Base-by-base conservation (phyloP, 1,284 basidiomycete genomes). In the Naganishia cerealis region DNA sequence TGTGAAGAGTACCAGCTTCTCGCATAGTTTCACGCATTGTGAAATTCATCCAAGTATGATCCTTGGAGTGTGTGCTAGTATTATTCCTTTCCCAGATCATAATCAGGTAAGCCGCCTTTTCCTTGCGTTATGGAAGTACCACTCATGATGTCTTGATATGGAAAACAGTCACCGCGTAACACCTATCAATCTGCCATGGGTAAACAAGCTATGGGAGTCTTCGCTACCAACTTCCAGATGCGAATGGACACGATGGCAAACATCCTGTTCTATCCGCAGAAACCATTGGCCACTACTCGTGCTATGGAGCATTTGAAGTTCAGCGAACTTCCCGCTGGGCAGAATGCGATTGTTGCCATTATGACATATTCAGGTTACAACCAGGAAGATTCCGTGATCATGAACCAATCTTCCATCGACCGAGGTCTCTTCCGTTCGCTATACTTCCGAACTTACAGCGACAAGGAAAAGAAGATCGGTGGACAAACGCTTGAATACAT, bases 21-120 rank as follows among this genome's bases (percentile, higher is more conserved):
- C 90, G 2, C 91, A 94, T 75, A 91, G 92, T 16, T 99, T 92
- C 90, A 99, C 96, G 10, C 95, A 99, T 81, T 98, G 94, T 81
- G 95, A 99, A 83, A 98, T 99, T 77, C 96, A 99, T 80, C 95
- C 95, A 0, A 92, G 91, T 75, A 99, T 98, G 96, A 98, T 99
- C 73, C 84, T 99, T 61, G 95, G 95, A 72, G 94, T 99, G 69
- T 98, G 95, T 79, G 95, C 95, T 7, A 93, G 91, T 81, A 99
- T 99, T 79, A 95, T 99, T 80, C 95, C 95, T 5, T 99, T 99
- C 89, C 95, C 95, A 18, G 95, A 99, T 81, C 96, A 99, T 81
- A 99, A 99, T 77, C 95, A 94, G 84, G 91, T 91, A 76, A 71
- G 87, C 81, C 57, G 5, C 63, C 24, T 66, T n/a, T 38, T 21